These are phyloP conservation scores for Lanmaoa rubissima DNA, from an alignment of 768 basidiomycete species.

Conservation along the genomic window DNA sequence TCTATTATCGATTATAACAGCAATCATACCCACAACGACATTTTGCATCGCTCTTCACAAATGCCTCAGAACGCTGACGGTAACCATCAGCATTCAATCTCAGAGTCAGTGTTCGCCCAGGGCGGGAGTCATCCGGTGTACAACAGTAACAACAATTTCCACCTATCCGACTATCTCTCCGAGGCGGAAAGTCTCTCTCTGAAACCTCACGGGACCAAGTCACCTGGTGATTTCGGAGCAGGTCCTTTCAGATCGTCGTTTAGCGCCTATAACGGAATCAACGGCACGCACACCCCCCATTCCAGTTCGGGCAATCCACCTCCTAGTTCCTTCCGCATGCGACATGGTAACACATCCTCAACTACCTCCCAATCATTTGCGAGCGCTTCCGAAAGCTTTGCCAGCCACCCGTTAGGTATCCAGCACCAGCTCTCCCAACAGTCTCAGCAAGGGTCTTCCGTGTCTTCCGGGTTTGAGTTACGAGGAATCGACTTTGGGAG, in stretches of 20 bases:
- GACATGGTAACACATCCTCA: slow-evolving; percentile 33
- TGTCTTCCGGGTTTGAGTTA: slow-evolving; percentile 27
- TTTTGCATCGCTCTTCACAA: slow-evolving; percentile 28
- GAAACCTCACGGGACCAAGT: slow-evolving; percentile 32
- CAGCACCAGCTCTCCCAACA: slow-evolving; percentile 37
- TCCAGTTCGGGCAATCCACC: slow-evolving; percentile 31
- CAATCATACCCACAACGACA: slow-evolving; percentile 37
- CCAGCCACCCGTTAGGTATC: slow-evolving; percentile 27
- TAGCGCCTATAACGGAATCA: slow-evolving; percentile 32
- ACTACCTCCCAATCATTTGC: slow-evolving; percentile 26
- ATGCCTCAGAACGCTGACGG: slow-evolving; percentile 25
- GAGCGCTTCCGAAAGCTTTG: slow-evolving; percentile 25
- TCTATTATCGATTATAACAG: slow-evolving; percentile 37
- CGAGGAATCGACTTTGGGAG: slow-evolving; percentile 35
- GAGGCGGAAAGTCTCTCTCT: slow-evolving; percentile 33
- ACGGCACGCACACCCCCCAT: slow-evolving; percentile 21
- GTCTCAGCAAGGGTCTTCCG: slow-evolving; percentile 30
- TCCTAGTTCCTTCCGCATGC: slow-evolving; percentile 36
- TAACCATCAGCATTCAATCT: slow-evolving; percentile 34
- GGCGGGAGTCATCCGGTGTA: slow-evolving; percentile 39
- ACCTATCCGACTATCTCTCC: slow-evolving; percentile 35
- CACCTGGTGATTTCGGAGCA: slow-evolving; percentile 35
- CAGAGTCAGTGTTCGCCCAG: slow-evolving; percentile 33
- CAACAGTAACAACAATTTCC: slow-evolving; percentile 37
- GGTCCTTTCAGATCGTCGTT: slow-evolving; percentile 38